Percentiles rank a stretch among this genome's conserved stretches.
phyloP scores from a whole-genome alignment of 78 protist genomes.

The slime mould (Dictyostelium discoideum) region dicty_2.7 NC_007089.4:4946001-4946500 shows the following conservation, averaged over 20 bases:
- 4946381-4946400: conserved; percentile 77
- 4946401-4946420: conserved; percentile 77
- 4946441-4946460: conserved; percentile 85
- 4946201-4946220: conserved; percentile 69
- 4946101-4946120: conserved; percentile 68
- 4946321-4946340: conserved; percentile 35
- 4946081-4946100: conserved; percentile 29
- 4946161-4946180: conserved; percentile 66
- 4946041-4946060: conserved; percentile 72
- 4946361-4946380: conserved; percentile 72
- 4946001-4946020: conserved; percentile 80
- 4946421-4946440: conserved; percentile 66
- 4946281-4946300: conserved; percentile 46
- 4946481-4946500: conserved; percentile 74
- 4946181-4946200: conserved; percentile 50
- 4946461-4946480: conserved; percentile 76
- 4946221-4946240: conserved; percentile 59
- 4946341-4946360: conserved; percentile 63
- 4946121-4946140: conserved; percentile 74
- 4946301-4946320: conserved; percentile 40
- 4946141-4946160: conserved; percentile 36
- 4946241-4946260: conserved; percentile 6
- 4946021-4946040: conserved; percentile 61
- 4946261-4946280: conserved; percentile 61
- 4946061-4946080: conserved; percentile 82